These are phyloP conservation scores for Suillus lakei DNA, from an alignment of 768 basidiomycete species.

Conservation along the genomic window DNA sequence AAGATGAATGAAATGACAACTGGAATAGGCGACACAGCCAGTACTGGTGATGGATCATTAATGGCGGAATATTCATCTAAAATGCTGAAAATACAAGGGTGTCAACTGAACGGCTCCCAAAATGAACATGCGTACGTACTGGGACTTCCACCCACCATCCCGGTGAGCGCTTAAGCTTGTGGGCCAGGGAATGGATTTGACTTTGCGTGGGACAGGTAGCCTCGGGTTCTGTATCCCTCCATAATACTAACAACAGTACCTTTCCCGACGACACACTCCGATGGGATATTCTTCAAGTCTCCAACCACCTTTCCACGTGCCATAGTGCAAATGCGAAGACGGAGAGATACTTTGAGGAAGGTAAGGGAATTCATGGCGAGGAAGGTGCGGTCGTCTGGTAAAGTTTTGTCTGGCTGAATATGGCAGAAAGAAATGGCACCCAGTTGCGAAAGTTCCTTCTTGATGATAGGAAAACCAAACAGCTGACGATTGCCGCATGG, in stretches of 20 bases:
- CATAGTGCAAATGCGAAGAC: background rate
- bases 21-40: too few species aligned
- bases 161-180: slow-evolving; percentile 2
- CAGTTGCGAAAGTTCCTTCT: background rate
- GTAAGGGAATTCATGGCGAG: background rate
- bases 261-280: background rate
- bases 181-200: background rate
- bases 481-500: background rate
- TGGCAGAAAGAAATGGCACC: background rate
- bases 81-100: background rate
- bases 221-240: background rate
- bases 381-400: background rate
- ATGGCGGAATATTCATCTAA: background rate
- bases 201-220: background rate
- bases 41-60: too few species aligned
- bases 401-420: background rate
- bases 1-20: background rate
- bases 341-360: background rate
- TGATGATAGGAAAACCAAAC: background rate
- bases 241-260: slow-evolving; percentile 1
- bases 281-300: background rate
- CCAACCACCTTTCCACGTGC: background rate
- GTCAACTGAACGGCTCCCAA: background rate
- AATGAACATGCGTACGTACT: background rate
- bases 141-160: background rate